Evolutionary conservation across 2,329 filamentous ascomycete genomes (phyloP).

Genomic region (Xylaria sp.): DNA sequence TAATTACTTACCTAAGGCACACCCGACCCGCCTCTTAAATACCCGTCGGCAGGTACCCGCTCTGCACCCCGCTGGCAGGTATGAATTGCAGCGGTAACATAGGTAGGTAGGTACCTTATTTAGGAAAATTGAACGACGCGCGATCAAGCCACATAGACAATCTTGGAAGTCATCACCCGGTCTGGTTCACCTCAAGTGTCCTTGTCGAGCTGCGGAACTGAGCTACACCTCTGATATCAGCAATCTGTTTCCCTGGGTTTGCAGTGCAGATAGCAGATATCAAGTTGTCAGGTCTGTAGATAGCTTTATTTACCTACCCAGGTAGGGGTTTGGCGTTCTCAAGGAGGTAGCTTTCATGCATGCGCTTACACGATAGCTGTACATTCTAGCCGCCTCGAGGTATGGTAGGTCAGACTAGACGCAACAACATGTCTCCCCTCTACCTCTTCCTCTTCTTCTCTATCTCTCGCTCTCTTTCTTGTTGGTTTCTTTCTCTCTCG

Average conservation of each 20-base stretch:
- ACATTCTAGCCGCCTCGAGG: constrained; percentile 26
- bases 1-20: constrained; percentile 15
- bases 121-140: constrained; percentile 26
- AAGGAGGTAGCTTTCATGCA: constrained; percentile 3
- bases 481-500: not conserved
- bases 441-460: not conserved
- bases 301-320: not conserved
- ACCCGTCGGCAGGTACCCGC: constrained; percentile 38
- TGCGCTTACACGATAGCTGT: constrained; percentile 25
- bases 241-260: constrained; percentile 20
- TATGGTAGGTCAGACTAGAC: constrained; percentile 21
- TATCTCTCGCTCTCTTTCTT: not conserved
- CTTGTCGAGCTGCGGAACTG: constrained; percentile 5
- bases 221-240: constrained; percentile 1
- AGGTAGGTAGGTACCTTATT: constrained; percentile 21
- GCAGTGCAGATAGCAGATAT: constrained; percentile 15
- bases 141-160: constrained; percentile 40
- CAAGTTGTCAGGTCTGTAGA: constrained; percentile 1
- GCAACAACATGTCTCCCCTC: not conserved
- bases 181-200: constrained; percentile 17
- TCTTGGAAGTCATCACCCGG: constrained; percentile 21
- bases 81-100: not conserved
- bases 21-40: constrained; percentile 21
- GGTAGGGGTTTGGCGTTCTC: constrained; percentile 8
- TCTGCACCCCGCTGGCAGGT: constrained; percentile 30